Conservation (phyloP, 2,329 filamentous ascomycete genomes). For the Ceratocystis alfenasii region DNA sequence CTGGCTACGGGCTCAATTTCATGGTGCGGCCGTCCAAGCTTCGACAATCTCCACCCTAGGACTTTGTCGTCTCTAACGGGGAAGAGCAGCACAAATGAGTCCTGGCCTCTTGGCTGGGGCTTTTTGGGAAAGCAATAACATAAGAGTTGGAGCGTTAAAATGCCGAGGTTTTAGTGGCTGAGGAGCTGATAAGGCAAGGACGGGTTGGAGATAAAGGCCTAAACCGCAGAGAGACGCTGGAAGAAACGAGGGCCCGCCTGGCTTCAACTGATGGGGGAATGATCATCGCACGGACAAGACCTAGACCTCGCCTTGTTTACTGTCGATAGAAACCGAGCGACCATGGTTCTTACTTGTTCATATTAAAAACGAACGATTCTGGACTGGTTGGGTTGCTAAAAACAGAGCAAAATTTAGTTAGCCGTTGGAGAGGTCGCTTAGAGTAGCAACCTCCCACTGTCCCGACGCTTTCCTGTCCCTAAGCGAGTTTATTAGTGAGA, state of each 20-base stretch:
- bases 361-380: no score
- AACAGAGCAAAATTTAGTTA: no score
- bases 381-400: no score
- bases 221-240: neutral
- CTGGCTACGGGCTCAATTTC: neutral
- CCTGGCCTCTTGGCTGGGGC: no score
- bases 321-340: no score
- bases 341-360: no score
- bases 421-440: neutral
- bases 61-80: neutral
- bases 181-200: neutral
- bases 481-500: neutral
- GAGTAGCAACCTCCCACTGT: neutral
- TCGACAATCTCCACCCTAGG: neutral
- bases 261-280: neutral
- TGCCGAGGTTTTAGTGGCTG: neutral
- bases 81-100: neutral
- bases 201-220: conserved; percentile 5
- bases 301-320: no score
- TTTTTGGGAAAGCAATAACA: neutral
- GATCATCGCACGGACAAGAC: neutral
- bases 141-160: neutral
- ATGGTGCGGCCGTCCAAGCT: conserved; percentile 1
- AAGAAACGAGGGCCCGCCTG: neutral
- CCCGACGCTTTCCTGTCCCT: neutral